Percentiles rank a stretch among this genome's conserved stretches.
Conservation (phyloP, 225 moss, liverwort and hornwort species). For the Pseudoscleropodium purum region DNA sequence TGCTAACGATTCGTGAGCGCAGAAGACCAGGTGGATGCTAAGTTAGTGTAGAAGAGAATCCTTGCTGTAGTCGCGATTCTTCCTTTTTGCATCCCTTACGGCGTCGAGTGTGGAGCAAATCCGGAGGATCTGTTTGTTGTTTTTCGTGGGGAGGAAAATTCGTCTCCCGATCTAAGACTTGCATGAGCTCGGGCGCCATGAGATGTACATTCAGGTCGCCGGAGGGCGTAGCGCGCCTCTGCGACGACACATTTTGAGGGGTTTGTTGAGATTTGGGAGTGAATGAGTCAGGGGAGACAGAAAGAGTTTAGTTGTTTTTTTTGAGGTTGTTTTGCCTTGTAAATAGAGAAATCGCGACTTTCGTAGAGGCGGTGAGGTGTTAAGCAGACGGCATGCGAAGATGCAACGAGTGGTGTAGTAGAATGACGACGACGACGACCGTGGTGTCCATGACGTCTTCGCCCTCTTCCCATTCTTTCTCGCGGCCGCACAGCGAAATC, state of each 20-base stretch:
- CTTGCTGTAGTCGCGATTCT: background rate
- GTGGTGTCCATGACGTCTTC: constrained; percentile 6
- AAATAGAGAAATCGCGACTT: background rate
- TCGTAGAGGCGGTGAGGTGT: background rate
- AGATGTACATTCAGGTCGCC: constrained; percentile 22
- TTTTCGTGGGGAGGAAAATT: background rate
- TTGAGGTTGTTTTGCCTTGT: background rate
- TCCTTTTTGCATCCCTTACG: background rate
- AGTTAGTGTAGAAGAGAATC: background rate
- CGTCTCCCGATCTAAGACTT: background rate
- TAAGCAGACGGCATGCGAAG: background rate
- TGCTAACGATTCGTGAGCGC: background rate
- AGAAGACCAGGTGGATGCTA: background rate
- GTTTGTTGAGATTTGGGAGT: background rate
- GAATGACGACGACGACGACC: constrained; percentile 17
- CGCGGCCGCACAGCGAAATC: constrained; percentile 30
- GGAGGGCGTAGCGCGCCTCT: background rate
- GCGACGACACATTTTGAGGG: background rate
- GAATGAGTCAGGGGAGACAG: background rate
- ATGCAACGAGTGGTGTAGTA: constrained; percentile 10
- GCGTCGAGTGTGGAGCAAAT: background rate
- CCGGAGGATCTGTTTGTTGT: background rate
- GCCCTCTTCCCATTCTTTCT: constrained; percentile 11
- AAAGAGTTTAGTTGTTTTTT: too few species aligned
- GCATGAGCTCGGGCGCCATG: background rate